phyloP scores from a whole-genome alignment of 208 protist species.

The Trypanosoma cruzi region DNA sequence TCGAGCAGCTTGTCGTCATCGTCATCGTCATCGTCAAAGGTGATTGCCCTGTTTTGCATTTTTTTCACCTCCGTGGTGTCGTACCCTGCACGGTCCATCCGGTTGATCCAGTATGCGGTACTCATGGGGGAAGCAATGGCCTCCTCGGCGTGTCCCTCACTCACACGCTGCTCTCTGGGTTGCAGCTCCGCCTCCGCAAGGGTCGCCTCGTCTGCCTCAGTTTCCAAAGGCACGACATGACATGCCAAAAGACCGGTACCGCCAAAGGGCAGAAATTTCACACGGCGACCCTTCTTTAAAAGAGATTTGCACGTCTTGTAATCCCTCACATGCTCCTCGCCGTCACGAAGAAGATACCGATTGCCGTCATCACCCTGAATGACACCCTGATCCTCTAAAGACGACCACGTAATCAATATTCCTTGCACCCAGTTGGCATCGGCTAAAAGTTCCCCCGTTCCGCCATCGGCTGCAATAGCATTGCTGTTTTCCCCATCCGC shows the following conservation, averaged over 20 bases:
- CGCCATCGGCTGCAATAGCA: neutral
- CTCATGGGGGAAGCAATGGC: constrained; percentile 86
- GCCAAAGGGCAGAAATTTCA: constrained; percentile 80
- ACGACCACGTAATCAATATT: constrained; percentile 73
- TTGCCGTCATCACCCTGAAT: constrained; percentile 67
- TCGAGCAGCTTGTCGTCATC: constrained; percentile 68
- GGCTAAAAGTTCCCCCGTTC: constrained; percentile 34
- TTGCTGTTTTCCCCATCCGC: neutral
- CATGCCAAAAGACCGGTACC: constrained; percentile 61
- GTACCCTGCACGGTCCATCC: constrained; percentile 84
- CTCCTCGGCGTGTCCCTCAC: constrained; percentile 76
- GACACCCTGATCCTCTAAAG: constrained; percentile 80
- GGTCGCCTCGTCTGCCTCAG: constrained; percentile 57
- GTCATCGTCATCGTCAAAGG: constrained; percentile 67
- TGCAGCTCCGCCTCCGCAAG: constrained; percentile 56
- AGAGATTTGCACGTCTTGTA: constrained; percentile 47
- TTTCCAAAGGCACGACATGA: constrained; percentile 67
- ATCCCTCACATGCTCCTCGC: constrained; percentile 65
- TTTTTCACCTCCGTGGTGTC: constrained; percentile 81
- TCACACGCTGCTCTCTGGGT: constrained; percentile 38
- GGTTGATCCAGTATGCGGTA: constrained; percentile 86
- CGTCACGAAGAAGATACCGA: constrained; percentile 85
- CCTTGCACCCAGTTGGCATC: constrained; percentile 60
- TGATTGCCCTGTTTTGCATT: constrained; percentile 71
- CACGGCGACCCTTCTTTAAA: constrained; percentile 60